Conservation (phyloP, 306 rosid species). For the Lathyrus sativus region DNA sequence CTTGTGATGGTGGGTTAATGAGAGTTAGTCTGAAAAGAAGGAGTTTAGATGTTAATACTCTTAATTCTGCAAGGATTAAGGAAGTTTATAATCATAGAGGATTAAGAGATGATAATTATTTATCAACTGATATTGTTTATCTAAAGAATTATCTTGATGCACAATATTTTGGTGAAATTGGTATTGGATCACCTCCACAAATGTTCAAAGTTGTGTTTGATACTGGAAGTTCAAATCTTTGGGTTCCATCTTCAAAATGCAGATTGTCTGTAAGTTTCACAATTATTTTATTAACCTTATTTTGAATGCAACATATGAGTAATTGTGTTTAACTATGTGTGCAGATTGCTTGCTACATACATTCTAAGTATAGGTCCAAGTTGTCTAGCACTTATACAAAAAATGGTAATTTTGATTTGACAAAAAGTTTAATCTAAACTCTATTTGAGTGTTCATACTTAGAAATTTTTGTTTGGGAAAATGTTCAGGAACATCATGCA, state of each 20-base stretch:
- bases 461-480: conserved; percentile 33
- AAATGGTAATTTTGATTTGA: conserved; percentile 37
- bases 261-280: conserved; percentile 62
- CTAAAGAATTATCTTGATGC: conserved; percentile 89
- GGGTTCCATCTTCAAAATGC: conserved; percentile 92
- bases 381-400: conserved; percentile 48
- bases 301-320: conserved; percentile 29
- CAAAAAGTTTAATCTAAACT: background rate
- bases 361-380: conserved; percentile 64
- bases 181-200: conserved; percentile 83
- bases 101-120: background rate
- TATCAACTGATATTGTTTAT: conserved; percentile 53
- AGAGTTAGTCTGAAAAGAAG: conserved; percentile 44
- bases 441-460: no score
- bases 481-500: conserved; percentile 44
- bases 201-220: conserved; percentile 77
- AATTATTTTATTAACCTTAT: conserved; percentile 2
- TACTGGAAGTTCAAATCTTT: conserved; percentile 86
- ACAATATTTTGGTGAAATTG: conserved; percentile 90
- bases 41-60: conserved; percentile 34
- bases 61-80: conserved; percentile 44
- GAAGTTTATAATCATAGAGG: conserved; percentile 13
- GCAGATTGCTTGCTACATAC: conserved; percentile 74
- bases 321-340: conserved; percentile 31
- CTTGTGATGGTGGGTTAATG: conserved; percentile 38